Base-by-base conservation (phyloP, 768 basidiomycete species). In the Mycena capillaripes region DNA sequence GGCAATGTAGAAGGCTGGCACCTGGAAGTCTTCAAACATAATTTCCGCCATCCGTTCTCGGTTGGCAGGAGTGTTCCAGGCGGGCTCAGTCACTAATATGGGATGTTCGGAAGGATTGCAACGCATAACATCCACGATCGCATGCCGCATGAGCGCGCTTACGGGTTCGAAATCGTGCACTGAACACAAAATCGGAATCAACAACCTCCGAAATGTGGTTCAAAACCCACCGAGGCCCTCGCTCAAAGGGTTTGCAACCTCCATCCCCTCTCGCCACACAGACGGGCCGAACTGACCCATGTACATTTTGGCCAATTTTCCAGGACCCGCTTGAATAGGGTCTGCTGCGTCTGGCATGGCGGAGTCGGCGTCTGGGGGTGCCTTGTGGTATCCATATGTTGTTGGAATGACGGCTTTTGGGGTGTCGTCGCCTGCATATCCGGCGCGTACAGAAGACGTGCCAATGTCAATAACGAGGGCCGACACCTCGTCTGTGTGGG, bases 381-480 rank as follows among this genome's bases (percentile, higher is more conserved):
- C 81, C 69, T 82, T 84, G 48, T 88, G 88, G 81, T 91, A 97
- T 36, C 97, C 97, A 82, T 96, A 99, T 52, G 90, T 87, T 4
- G 97, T 94, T 10, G 98, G 94, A 73, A 97, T 90, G 72, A 98
- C 91, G 21, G 95, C 93, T 82, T 96, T 95, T 21, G 98, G 98
- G 14, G 94, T 90, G 78, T 99, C 98, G 82, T 99, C 97, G 55
- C 98, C 98, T 14, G 98, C 97, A 81, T 99, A 98, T 63, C 98
- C 98, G 14, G 96, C 96, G 79, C 98, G 92, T 64, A 97, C 84
- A 11, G 96, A 93, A 29, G 94, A 93, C 14, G 94, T 87, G 32
- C 98, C 98, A 79, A 99, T 93, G 85, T 99, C 98, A 42, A 99
- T 85, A 27, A 99, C 98, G 62, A 99, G 86, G 34, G 97, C 98